Evolutionary conservation across 805 yeast species (phyloP).

Genomic region (Cyberlindnera amylophila): DNA sequence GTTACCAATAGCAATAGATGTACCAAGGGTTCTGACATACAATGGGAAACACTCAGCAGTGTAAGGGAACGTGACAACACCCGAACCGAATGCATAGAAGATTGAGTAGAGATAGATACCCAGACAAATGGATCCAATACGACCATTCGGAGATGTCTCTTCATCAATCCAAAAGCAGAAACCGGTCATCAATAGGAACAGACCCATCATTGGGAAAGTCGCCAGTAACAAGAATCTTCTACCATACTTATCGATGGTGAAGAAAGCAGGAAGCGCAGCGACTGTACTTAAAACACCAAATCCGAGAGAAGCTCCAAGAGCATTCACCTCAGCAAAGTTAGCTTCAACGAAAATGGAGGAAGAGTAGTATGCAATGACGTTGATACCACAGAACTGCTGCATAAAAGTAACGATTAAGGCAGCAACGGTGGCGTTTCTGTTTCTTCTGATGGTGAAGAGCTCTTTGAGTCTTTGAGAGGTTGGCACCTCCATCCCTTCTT

Average conservation of each 20-base stretch:
- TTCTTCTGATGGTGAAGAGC: slow-evolving; percentile 69
- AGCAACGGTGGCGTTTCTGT: slow-evolving; percentile 77
- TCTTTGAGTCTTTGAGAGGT: slow-evolving; percentile 46
- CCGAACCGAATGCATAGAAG: slow-evolving; percentile 81
- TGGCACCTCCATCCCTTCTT: slow-evolving; percentile 46
- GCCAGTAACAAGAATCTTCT: slow-evolving; percentile 56
- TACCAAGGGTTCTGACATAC: slow-evolving; percentile 74
- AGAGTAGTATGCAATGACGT: slow-evolving; percentile 83
- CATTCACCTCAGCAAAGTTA: slow-evolving; percentile 56
- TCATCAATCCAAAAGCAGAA: slow-evolving; percentile 68
- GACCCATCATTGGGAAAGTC: slow-evolving; percentile 63
- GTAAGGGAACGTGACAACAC: slow-evolving; percentile 87
- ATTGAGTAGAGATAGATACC: slow-evolving; percentile 73
- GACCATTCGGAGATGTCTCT: slow-evolving; percentile 38
- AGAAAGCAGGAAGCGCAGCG: slow-evolving; percentile 80
- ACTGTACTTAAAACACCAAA: slow-evolving; percentile 78
- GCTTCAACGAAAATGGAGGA: slow-evolving; percentile 70
- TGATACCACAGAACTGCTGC: slow-evolving; percentile 91
- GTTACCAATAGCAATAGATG: slow-evolving; percentile 74
- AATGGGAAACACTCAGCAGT: slow-evolving; percentile 83
- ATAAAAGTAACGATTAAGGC: slow-evolving; percentile 81
- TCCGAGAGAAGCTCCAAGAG: slow-evolving; percentile 81
- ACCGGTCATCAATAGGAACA: slow-evolving; percentile 57
- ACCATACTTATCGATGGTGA: slow-evolving; percentile 75
- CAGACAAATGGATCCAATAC: slow-evolving; percentile 62